phyloP scores from a whole-genome alignment of 768 basidiomycete genomes.

The Suillus decipiens region DNA sequence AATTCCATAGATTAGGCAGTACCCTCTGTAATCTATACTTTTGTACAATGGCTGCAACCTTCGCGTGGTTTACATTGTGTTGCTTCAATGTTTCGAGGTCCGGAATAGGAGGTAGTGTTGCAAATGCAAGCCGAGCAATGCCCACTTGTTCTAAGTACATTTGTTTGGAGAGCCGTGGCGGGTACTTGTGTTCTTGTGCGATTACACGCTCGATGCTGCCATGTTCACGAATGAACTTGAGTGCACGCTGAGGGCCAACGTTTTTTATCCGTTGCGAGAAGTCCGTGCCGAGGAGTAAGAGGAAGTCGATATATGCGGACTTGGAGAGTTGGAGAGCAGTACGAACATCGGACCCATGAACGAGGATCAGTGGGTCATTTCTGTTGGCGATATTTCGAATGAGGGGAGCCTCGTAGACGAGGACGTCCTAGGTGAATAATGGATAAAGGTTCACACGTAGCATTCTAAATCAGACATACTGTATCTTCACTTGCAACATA shows the following conservation, averaged over 20 bases:
- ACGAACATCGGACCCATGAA: conserved; percentile 68
- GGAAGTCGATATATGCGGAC: conserved; percentile 76
- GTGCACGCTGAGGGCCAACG: conserved; percentile 76
- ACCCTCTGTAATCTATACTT: conserved; percentile 51
- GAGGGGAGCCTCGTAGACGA: conserved; percentile 81
- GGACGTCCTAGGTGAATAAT: conserved; percentile 58
- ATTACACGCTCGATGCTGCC: conserved; percentile 75
- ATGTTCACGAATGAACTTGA: conserved; percentile 71
- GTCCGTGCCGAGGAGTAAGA: conserved; percentile 86
- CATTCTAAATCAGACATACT: conserved; percentile 39
- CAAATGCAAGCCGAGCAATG: conserved; percentile 63
- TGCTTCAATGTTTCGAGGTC: conserved; percentile 37
- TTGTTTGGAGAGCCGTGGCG: conserved; percentile 45
- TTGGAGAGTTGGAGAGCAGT: conserved; percentile 55
- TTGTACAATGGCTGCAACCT: conserved; percentile 48
- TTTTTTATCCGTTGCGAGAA: conserved; percentile 84
- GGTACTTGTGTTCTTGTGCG: conserved; percentile 50
- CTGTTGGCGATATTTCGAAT: conserved; percentile 73
- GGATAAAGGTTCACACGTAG: conserved; percentile 13
- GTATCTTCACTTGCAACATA: conserved; percentile 93
- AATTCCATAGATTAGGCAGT: conserved; percentile 42
- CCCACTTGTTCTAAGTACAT: conserved; percentile 67
- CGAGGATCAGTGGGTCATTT: conserved; percentile 56
- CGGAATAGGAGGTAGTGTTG: conserved; percentile 65
- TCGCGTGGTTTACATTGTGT: conserved; percentile 40